These are phyloP conservation scores for Solanum piurae DNA, from an alignment of 257 asterid genomes.

Conservation along the genomic window DNA sequence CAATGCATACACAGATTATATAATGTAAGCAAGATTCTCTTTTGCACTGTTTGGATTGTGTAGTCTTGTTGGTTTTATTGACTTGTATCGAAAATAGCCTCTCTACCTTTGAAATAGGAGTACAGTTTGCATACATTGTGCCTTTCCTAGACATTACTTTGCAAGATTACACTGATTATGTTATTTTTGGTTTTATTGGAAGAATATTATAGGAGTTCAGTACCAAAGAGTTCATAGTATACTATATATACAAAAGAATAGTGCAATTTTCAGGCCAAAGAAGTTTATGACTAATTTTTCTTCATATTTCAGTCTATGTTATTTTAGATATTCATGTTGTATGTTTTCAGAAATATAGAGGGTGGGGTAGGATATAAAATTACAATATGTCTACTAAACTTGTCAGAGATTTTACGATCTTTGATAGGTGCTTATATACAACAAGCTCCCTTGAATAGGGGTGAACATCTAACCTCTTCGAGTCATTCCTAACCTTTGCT, in stretches of 20 bases:
- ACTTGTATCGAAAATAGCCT: too few relatives aligned
- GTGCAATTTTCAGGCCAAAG: not conserved
- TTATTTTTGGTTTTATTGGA: not conserved
- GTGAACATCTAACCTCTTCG: not conserved
- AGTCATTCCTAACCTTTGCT: too few relatives aligned
- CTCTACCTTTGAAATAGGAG: not conserved
- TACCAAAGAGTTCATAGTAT: not conserved
- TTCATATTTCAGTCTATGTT: not conserved
- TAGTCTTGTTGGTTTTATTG: not conserved
- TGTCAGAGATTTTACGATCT: not conserved
- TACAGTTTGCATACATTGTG: too few relatives aligned
- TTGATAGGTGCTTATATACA: not conserved
- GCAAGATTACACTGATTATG: not conserved
- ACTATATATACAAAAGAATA: not conserved
- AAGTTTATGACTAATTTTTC: not conserved
- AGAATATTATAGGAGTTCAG: not conserved
- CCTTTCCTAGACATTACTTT: too few relatives aligned
- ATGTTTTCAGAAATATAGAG: not conserved
- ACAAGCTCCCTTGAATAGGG: not conserved
- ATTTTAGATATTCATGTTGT: not conserved
- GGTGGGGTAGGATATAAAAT: not conserved
- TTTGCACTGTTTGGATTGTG: not conserved
- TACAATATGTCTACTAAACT: not conserved
- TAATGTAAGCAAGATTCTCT: constrained; percentile 38
- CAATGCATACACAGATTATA: constrained; percentile 85